Base-by-base conservation (phyloP, 2,329 filamentous ascomycete species). In the Biscogniauxia marginata region DNA sequence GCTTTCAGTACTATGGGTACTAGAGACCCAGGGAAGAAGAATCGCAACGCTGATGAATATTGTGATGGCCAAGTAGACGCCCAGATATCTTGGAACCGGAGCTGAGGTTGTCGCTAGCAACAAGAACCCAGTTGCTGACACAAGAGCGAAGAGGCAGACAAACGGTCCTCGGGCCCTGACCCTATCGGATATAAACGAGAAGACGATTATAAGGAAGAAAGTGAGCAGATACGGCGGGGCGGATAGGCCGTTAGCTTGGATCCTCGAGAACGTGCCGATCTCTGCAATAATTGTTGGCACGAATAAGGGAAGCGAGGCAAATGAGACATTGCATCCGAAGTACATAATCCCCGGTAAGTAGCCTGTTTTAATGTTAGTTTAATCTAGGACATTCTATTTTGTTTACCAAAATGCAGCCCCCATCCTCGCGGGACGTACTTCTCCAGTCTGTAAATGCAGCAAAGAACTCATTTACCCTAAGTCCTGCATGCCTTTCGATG, bases 181-280 rank as follows among this genome's bases (percentile, higher is more conserved):
- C 21, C 63, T 67, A 57, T 77, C 75, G 4, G 74, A 75, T 4
- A 74, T 57, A 53, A 68, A 72, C 54, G 67, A 70, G 49, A 69
- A 54, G 7, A 62, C 43, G 52, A 77, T 67, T 59, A 75, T 75
- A 25, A 70, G 58, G 54, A 76, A 65, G 61, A 75, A 76, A 52
- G 69, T 74, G 24, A 76, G 62, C 18, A 75, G 62, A 59, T 77
- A 76, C 0, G 75, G 75, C 7, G 73, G 74, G 6, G 73, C 73
- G 3, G 67, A 70, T 45, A 75, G 67, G 6, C 73, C 72, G 46
- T 75, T 72, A 3, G 72, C 67, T 46, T 73, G 64, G 48, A 74
- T 65, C 8, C 58, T 54, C 9, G 62, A 64, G 65, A 74, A 74
- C 18, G 62, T 56, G 18, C 71, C 71, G 46, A 73, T 67, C 55